phyloP scores from a whole-genome alignment of 208 protist species.

The Leishmania lainsoni region DNA sequence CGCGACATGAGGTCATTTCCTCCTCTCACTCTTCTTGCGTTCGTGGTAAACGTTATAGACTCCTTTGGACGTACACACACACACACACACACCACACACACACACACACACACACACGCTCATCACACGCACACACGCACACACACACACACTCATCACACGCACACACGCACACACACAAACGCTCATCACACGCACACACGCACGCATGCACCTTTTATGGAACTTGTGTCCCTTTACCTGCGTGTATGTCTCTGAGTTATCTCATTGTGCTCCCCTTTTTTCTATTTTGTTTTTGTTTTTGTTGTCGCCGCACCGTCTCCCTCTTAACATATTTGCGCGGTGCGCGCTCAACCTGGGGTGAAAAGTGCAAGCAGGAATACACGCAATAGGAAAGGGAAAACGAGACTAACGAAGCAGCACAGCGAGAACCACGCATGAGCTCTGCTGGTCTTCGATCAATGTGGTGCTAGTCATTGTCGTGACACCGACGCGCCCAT shows the following conservation, averaged over 20 bases:
- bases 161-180: too few species aligned
- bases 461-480: not conserved
- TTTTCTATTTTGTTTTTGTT: not conserved
- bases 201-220: not conserved
- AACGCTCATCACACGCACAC: not conserved
- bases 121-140: too few species aligned
- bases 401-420: not conserved
- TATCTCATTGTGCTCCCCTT: not conserved
- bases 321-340: not conserved
- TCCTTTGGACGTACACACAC: not conserved
- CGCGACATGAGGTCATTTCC: not conserved
- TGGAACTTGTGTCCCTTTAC: not conserved
- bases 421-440: too few species aligned
- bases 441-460: not conserved
- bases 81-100: too few species aligned
- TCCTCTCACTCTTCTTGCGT: not conserved
- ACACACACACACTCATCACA: too few species aligned
- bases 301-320: not conserved
- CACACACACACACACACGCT: too few species aligned
- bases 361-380: not conserved
- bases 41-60: not conserved
- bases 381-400: not conserved
- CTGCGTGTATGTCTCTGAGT: not conserved
- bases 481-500: not conserved
- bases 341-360: not conserved